Base-by-base conservation (phyloP, 2,329 filamentous ascomycete species). In the Sordariomycetes sp. region DNA sequence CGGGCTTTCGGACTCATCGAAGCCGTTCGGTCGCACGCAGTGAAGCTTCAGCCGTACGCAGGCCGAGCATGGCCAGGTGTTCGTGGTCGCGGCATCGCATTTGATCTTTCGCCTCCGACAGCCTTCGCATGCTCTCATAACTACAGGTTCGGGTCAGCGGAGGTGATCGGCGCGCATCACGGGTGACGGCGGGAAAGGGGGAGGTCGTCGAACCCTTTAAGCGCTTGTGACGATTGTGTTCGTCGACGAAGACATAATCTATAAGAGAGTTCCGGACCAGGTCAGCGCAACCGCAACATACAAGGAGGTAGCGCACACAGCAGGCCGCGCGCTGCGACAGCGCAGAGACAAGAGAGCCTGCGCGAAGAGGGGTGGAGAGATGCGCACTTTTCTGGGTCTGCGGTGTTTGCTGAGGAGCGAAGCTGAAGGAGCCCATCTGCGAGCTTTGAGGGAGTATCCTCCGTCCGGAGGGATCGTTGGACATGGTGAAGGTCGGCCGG, bases 201-300 rank as follows among this genome's bases (percentile, higher is more conserved):
- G 50, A 14, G 51, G 25, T 56, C 53, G 50, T 35, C 72, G 65
- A 82, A 94, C 90, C 90, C 80, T 97, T 97, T 62, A 97, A 77
- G 66, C 93, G 85, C 75, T 97, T 97, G 74, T 97, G 94, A 63
- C 94, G 88, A 76, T 97, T 97, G 73, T 97, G 94, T 72, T 97
- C 93, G 72, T 97, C 93, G 59, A 97, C 94, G 69, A 97, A 97
- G 66, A 97, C 94, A 88, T 97, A 97, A 72, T 97, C 92, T 96
- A 68, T 58, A 62, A 58, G 58, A 20, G 22, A 3, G 37, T 14
- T 43, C 12, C 12, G 14, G 62, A 64, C n/a, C 40, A 53, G 20
- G 65, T 75, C 64, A 75, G 71, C 59, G 46, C 14, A 50, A 20
- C 46, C 20, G 6, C 22, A 50, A 22, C 46, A 20, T 11, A 24